A percentile compares a stretch with the other conserved stretches of the same genome.
These are phyloP conservation scores for Vairimorpha apis DNA, from an alignment of 371 early-diverging fungal species.

Conservation along the genomic window DNA sequence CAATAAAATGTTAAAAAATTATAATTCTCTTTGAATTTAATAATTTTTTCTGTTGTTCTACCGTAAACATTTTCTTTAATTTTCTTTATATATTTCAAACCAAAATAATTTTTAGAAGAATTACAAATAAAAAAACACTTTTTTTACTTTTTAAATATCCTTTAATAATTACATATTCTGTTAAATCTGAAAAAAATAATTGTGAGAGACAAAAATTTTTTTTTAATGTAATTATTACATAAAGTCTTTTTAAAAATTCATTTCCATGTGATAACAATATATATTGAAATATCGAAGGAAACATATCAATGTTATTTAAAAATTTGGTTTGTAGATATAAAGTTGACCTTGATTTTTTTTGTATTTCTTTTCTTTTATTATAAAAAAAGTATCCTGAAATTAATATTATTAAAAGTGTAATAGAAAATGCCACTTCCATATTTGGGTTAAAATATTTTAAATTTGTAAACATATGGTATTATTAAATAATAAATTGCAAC, in stretches of 20 bases:
- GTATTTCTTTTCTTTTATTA: neutral
- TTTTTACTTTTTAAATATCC: slow-evolving; percentile 8
- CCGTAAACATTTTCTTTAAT: slow-evolving; percentile 18
- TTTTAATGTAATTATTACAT: neutral
- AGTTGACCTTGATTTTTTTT: neutral
- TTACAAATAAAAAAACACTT: slow-evolving; percentile 26
- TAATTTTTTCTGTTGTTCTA: slow-evolving; percentile 2
- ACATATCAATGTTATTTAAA: neutral
- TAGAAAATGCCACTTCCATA: too few relatives aligned
- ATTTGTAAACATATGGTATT: too few relatives aligned
- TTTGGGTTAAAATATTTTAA: too few relatives aligned
- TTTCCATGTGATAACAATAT: neutral
- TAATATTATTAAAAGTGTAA: too few relatives aligned
- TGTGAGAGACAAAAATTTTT: slow-evolving; percentile 15
- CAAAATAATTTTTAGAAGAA: slow-evolving; percentile 5
- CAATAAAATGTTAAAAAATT: slow-evolving; percentile 14
- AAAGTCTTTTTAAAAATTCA: neutral
- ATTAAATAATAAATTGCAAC: too few relatives aligned
- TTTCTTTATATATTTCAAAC: slow-evolving; percentile 13
- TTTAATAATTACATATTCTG: neutral
- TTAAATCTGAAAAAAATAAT: neutral
- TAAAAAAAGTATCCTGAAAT: neutral
- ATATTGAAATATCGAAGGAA: slow-evolving; percentile 2
- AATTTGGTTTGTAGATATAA: neutral
- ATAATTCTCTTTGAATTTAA: slow-evolving; percentile 26